phyloP scores from a whole-genome alignment of 2,329 filamentous ascomycete genomes.

The Ophiosphaerella narmari region DNA sequence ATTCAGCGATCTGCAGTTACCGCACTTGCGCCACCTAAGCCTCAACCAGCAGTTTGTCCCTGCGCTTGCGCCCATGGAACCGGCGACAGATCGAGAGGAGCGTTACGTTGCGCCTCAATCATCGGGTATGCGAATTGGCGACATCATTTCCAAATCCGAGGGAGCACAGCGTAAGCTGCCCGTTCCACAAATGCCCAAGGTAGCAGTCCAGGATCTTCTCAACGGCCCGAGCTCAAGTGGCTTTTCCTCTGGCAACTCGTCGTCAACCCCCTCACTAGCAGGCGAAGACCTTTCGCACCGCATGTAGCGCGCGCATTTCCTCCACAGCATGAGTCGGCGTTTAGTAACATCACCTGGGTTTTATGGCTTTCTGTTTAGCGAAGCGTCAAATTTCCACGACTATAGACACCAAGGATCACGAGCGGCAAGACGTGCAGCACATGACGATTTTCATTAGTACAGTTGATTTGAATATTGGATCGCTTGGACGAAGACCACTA shows the following conservation, averaged over 20 bases:
- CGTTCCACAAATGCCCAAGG: conserved; percentile 87
- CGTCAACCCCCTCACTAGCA: conserved; percentile 75
- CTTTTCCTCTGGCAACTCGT: conserved; percentile 76
- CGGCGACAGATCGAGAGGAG: conserved; percentile 63
- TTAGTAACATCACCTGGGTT: conserved; percentile 38
- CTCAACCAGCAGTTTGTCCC: conserved; percentile 64
- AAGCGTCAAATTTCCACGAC: conserved; percentile 33
- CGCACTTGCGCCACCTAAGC: conserved; percentile 77
- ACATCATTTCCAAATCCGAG: conserved; percentile 90
- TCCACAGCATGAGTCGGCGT: conserved; percentile 37
- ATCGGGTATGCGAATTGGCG: conserved; percentile 79
- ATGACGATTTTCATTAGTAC: conserved; percentile 32
- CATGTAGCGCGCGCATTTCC: conserved; percentile 23
- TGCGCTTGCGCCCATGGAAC: conserved; percentile 73
- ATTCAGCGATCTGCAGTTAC: conserved; percentile 75
- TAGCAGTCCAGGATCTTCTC: conserved; percentile 83
- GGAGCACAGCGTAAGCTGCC: conserved; percentile 89
- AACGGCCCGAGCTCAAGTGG: conserved; percentile 62
- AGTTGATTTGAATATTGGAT: conserved; percentile 9
- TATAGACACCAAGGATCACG: conserved; percentile 34
- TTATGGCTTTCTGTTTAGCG: conserved; percentile 36
- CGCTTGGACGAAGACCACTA: neutral
- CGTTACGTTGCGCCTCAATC: conserved; percentile 61
- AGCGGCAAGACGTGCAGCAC: conserved; percentile 29
- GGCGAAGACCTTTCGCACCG: conserved; percentile 56